Evolutionary conservation across 768 basidiomycete species (phyloP).

Genomic region (Suillus subluteus): DNA sequence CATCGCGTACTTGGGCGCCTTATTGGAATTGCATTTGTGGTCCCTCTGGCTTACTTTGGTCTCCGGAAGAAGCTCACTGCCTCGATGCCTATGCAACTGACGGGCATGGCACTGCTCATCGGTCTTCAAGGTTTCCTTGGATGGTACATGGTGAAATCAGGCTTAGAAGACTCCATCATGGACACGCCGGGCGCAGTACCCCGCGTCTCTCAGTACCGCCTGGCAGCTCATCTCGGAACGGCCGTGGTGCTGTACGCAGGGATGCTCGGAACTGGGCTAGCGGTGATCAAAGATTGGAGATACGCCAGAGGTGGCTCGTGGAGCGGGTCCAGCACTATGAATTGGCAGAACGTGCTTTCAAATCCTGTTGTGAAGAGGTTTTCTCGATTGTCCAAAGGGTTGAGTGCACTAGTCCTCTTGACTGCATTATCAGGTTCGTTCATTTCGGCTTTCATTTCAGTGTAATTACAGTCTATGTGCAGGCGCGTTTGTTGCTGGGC

Average conservation of each 20-base stretch:
- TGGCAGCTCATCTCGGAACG: constrained; percentile 92
- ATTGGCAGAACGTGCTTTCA: constrained; percentile 52
- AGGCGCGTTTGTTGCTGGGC: constrained; percentile 98
- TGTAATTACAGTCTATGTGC: constrained; percentile 12
- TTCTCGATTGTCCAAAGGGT: constrained; percentile 55
- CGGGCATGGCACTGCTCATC: constrained; percentile 77
- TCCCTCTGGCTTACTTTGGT: constrained; percentile 83
- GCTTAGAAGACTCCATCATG: constrained; percentile 82
- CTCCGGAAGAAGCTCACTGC: constrained; percentile 68
- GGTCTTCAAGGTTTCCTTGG: constrained; percentile 92
- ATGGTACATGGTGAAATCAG: constrained; percentile 99
- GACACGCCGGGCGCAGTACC: constrained; percentile 84
- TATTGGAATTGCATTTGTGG: constrained; percentile 81
- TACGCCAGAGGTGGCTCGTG: constrained; percentile 61
- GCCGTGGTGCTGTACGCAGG: constrained; percentile 91
- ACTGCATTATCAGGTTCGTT: constrained; percentile 88
- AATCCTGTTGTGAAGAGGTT: constrained; percentile 63
- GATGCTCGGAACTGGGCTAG: constrained; percentile 84
- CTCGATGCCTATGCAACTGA: constrained; percentile 62
- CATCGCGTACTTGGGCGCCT: constrained; percentile 93
- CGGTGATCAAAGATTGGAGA: constrained; percentile 78
- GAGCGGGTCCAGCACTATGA: constrained; percentile 52
- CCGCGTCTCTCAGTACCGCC: constrained; percentile 94
- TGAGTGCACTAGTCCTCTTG: constrained; percentile 82
- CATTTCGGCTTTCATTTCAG: not conserved